These are phyloP conservation scores for Fomitopsis betulina DNA, from an alignment of 1,284 basidiomycete genomes.

Conservation along the genomic window DNA sequence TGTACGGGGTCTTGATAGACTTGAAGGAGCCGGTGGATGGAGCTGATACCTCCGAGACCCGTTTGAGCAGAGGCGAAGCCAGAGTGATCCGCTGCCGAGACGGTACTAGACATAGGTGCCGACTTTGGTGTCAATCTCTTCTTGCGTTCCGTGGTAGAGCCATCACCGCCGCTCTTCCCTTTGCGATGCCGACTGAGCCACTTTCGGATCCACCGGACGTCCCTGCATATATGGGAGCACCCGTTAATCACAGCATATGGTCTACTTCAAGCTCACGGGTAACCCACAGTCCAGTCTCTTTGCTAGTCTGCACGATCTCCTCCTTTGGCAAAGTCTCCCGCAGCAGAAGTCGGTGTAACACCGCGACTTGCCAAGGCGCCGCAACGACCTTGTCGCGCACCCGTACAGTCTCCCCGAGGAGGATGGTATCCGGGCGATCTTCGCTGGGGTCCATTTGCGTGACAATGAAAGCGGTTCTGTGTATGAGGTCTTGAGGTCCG, in stretches of 20 bases:
- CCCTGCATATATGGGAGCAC: slow-evolving; percentile 6
- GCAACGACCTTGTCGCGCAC: slow-evolving; percentile 11
- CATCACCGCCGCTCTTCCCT: not conserved
- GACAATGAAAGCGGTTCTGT: not conserved
- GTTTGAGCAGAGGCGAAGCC: not conserved
- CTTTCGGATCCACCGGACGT: slow-evolving; percentile 19
- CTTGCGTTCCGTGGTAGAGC: not conserved
- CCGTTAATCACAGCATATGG: not conserved
- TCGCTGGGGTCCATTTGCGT: not conserved
- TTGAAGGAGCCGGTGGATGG: not conserved
- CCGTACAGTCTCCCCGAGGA: not conserved
- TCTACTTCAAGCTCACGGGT: not conserved
- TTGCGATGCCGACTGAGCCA: slow-evolving; percentile 16
- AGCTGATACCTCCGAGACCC: not conserved
- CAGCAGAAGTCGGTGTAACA: slow-evolving; percentile 11
- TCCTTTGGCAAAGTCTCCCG: slow-evolving; percentile 12
- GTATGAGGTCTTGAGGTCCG: not conserved
- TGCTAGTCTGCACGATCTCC: slow-evolving; percentile 10
- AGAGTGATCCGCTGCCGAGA: not conserved
- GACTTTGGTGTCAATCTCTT: not conserved
- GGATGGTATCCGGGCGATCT: not conserved
- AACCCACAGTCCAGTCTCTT: slow-evolving; percentile 21
- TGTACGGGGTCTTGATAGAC: not conserved
- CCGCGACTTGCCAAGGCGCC: slow-evolving; percentile 10
- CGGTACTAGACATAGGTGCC: not conserved